Evolutionary conservation across 495 filamentous ascomycete genomes (phyloP), one percentile per base, ranked within the genome.

Genomic region (Aspergillus hancockii): DNA sequence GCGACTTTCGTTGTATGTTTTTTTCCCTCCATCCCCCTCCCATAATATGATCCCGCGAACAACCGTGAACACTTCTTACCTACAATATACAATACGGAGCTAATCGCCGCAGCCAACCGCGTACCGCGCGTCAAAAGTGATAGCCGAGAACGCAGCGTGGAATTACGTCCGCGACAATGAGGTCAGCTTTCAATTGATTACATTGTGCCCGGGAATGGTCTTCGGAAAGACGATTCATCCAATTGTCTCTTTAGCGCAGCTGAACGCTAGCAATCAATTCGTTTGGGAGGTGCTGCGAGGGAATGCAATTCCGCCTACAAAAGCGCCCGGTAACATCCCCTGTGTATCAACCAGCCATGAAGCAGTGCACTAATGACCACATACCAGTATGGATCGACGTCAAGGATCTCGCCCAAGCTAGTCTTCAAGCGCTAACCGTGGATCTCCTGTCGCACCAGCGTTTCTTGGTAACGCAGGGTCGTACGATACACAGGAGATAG

Each of bases 41-140:
- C n/a, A n/a, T 38, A 9, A 3, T 28, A 3, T 28, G 25, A 28
- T 7, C 25, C 25, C 25, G 7, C 25, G 25, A 28, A 28, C 25
- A 3, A 7, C 25, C 25, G 25, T 28, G 7, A 7, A 54, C 21
- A 5, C 12, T 54, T 66, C 47, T 65, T 23, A 3, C 28, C 6
- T 21, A 6, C 6, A 16, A 22, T 28, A 22, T 31, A 14, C 4
- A 14, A 32, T 10, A 32, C 31, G 28, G 13, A 10, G n/a, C 16
- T 53, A 53, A 47, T 31, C 49, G 9, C 4, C 5, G 14, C 31
- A 70, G 67, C 63, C 67, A 4, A 55, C 63, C 10, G 73, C 73
- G 12, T 75, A 75, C 49, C 70, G 73, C 12, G 73, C 71, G 0
- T 74, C 71, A 9, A 75, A 75, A 31, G 64, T 67, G 2, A 62